phyloP scores from a whole-genome alignment of 768 basidiomycete genomes.

The Piloderma croceum region DNA sequence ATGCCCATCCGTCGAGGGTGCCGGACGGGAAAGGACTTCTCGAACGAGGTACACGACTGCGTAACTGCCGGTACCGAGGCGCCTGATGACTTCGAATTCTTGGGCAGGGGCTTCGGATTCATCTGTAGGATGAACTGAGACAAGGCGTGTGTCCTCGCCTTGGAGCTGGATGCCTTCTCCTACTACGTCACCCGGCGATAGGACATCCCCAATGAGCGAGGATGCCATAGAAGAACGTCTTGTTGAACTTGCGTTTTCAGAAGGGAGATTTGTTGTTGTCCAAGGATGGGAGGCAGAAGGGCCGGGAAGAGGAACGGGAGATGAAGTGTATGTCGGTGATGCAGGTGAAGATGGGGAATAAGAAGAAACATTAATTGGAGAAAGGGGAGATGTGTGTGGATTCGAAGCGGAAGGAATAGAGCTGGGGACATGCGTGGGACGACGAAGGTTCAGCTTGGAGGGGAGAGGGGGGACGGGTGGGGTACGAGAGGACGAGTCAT shows the following conservation, averaged over 20 bases:
- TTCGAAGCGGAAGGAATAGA: slow-evolving; percentile 25
- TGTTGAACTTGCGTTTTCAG: slow-evolving; percentile 14
- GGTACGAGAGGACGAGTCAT: slow-evolving; percentile 29
- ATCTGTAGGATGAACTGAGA: slow-evolving; percentile 37
- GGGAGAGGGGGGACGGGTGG: slow-evolving; percentile 16
- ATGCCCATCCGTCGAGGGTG: slow-evolving; percentile 29
- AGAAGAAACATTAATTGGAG: background rate
- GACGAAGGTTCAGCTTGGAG: slow-evolving; percentile 4
- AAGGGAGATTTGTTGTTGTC: slow-evolving; percentile 29
- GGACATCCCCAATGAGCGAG: slow-evolving; percentile 49
- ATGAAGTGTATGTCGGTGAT: background rate
- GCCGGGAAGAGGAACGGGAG: slow-evolving; percentile 31
- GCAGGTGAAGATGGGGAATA: slow-evolving; percentile 20
- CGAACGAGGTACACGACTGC: slow-evolving; percentile 92
- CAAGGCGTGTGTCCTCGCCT: slow-evolving; percentile 58
- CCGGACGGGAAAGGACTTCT: slow-evolving; percentile 46
- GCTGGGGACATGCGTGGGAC: slow-evolving; percentile 31
- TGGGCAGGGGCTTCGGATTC: slow-evolving; percentile 24
- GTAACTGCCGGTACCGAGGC: slow-evolving; percentile 85
- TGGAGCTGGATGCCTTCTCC: slow-evolving; percentile 63
- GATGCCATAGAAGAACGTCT: slow-evolving; percentile 26
- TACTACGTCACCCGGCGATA: slow-evolving; percentile 68
- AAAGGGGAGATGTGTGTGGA: slow-evolving; percentile 13
- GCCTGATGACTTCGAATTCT: slow-evolving; percentile 57
- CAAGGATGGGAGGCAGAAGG: slow-evolving; percentile 30